Base-by-base conservation (phyloP, 2,329 filamentous ascomycete genomes). In the Leptographium wingfieldii region DNA sequence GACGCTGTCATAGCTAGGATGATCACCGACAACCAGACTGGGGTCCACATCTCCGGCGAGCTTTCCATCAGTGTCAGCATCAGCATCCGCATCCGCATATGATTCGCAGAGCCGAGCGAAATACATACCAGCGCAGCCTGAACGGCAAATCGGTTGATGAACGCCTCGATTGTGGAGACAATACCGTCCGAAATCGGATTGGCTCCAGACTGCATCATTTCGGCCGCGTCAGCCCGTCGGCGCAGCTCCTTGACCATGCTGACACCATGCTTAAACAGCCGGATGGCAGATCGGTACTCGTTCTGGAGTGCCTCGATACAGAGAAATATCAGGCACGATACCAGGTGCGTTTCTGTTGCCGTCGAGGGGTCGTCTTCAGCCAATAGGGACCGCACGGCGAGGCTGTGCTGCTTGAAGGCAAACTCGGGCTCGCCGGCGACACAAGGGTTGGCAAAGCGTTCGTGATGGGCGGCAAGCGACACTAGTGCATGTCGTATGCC, bases 271-370 rank as follows among this genome's bases (percentile, higher is more conserved):
- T 58, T 59, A 40, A 62, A 61, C 31, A 63, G 40, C 11, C 51
- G 52, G 35, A 63, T 61, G 29, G 62, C 59, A 4, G 62, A 63
- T 10, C 46, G 57, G 9, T 61, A 46, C 48, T 62, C 59, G 35
- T 61, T 57, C 19, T 61, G 62, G 43, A 63, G 59, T 0, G 62
- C 57, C 38, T 63, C 60, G 10, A 61, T 62, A 33, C 62, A 62
- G n/a, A 62, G 59, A 10, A 62, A 63, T 3, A 63, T 59, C 5
- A 63, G n/a, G 19, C 62, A 63, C 6, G 62, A 63, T 14, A 62
- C 60, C 1, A 60, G 55, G 38, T 63, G 62, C 5, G 60, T 57
- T 3, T 53, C 33, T 5, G 61, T 55, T 2, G 59, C 54, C 16
- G 55, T n/a, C 19, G 48, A 27, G 4, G 55, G 55, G 11, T 52